Conservation (phyloP, 2,329 filamentous ascomycete species). For the Penicillium fuscoglaucum region DNA sequence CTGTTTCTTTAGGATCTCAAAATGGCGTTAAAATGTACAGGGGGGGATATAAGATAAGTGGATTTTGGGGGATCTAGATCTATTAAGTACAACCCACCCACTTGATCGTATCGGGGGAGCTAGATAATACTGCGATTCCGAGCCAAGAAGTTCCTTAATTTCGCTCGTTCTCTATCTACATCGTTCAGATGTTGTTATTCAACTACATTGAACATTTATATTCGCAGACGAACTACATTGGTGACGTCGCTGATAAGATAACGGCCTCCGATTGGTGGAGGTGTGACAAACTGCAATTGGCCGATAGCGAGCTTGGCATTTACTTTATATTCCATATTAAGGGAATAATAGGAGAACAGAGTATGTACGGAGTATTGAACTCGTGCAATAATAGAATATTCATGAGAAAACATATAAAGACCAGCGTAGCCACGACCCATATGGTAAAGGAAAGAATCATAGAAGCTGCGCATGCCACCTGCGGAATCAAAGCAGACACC, state of each 20-base stretch:
- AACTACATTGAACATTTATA: not conserved
- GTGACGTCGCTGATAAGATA: conserved; percentile 35
- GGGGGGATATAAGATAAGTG: not conserved
- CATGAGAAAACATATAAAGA: not conserved
- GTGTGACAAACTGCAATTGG: conserved; percentile 25
- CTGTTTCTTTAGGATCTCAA: not conserved
- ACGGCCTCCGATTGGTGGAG: conserved; percentile 24
- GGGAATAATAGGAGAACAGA: not conserved
- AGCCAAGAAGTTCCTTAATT: not conserved
- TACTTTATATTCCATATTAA: not conserved
- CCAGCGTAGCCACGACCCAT: not conserved
- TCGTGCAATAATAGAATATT: not conserved
- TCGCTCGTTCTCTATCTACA: conserved; percentile 8
- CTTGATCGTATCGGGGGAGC: not conserved
- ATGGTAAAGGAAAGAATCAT: not conserved
- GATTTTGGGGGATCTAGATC: conserved; percentile 2
- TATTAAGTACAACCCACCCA: not conserved
- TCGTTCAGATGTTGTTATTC: not conserved
- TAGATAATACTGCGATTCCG: not conserved
- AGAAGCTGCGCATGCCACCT: not conserved
- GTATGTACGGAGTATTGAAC: not conserved
- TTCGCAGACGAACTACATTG: not conserved
- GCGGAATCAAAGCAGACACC: not conserved
- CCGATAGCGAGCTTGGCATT: conserved; percentile 29
- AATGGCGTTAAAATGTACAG: not conserved